phyloP scores from a whole-genome alignment of 2,329 filamentous ascomycete genomes.

The Fusarium papillatum region DNA sequence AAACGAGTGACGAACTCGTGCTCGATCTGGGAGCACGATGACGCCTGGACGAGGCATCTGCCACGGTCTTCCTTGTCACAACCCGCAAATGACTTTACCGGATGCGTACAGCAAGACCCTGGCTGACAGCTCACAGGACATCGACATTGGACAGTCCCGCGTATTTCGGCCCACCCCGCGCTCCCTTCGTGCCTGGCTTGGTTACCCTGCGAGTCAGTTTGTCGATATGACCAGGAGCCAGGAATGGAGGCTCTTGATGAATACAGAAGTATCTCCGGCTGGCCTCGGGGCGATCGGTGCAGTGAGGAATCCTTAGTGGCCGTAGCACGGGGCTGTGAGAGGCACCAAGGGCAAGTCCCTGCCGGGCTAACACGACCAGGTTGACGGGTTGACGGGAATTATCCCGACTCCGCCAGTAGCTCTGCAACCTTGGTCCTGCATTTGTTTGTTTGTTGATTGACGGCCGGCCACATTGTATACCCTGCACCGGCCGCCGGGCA shows the following conservation, averaged over 20 bases:
- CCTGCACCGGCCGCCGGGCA: not conserved
- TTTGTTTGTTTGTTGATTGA: slow-evolving; percentile 8
- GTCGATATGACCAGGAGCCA: slow-evolving; percentile 31
- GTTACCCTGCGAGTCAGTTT: slow-evolving; percentile 37
- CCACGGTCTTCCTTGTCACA: slow-evolving; percentile 13
- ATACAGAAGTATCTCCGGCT: slow-evolving; percentile 36
- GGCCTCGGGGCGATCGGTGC: slow-evolving; percentile 41
- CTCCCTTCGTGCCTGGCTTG: not conserved
- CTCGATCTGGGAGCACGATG: slow-evolving; percentile 20
- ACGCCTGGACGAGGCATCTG: slow-evolving; percentile 4
- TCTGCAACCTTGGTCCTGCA: slow-evolving; percentile 3
- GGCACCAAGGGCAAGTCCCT: slow-evolving; percentile 23
- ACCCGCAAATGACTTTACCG: slow-evolving; percentile 21
- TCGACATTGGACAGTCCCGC: slow-evolving; percentile 9
- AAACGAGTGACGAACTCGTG: slow-evolving; percentile 13
- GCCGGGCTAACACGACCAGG: slow-evolving; percentile 10
- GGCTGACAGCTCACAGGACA: slow-evolving; percentile 11
- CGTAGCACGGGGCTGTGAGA: slow-evolving; percentile 34
- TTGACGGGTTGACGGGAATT: slow-evolving; percentile 32
- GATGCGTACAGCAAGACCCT: slow-evolving; percentile 20
- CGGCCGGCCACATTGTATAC: not conserved
- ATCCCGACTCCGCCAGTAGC: slow-evolving; percentile 27
- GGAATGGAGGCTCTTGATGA: slow-evolving; percentile 39
- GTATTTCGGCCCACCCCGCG: slow-evolving; percentile 8
- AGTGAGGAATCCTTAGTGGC: slow-evolving; percentile 25